phyloP scores from a whole-genome alignment of 768 basidiomycete species.

The Boletus edulis region DNA sequence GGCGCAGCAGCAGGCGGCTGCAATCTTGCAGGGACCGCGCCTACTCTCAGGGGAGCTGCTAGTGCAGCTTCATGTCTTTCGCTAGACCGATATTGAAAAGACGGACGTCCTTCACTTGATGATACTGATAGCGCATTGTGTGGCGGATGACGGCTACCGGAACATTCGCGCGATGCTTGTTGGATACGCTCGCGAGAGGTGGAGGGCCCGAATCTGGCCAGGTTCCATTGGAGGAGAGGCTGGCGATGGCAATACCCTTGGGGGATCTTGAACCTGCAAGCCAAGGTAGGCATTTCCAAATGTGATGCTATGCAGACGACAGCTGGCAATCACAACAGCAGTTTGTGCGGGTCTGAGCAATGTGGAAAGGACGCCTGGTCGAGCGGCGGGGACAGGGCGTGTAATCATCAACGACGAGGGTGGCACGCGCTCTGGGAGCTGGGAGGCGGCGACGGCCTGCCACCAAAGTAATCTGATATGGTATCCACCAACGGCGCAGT shows the following conservation, averaged over 20 bases:
- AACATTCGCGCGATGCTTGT: constrained; percentile 43
- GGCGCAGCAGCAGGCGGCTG: constrained; percentile 29
- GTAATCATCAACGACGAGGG: too few species aligned
- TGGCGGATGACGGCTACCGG: constrained; percentile 48
- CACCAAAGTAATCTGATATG: too few species aligned
- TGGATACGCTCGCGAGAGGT: constrained; percentile 37
- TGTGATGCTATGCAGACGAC: too few species aligned
- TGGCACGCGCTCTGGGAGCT: too few species aligned
- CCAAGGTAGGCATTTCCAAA: too few species aligned
- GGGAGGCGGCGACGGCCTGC: too few species aligned
- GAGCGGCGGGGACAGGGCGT: too few species aligned
- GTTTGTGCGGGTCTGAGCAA: too few species aligned
- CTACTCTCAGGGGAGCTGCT: constrained; percentile 44
- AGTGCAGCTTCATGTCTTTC: constrained; percentile 42
- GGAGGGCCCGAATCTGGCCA: not conserved
- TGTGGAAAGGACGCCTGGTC: too few species aligned
- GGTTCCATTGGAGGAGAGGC: constrained; percentile 35
- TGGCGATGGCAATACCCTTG: constrained; percentile 40
- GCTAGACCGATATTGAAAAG: constrained; percentile 31
- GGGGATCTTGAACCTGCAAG: constrained; percentile 39
- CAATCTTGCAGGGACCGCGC: constrained; percentile 34
- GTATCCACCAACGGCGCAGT: too few species aligned
- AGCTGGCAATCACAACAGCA: too few species aligned
- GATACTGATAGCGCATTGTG: constrained; percentile 44
- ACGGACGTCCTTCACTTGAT: constrained; percentile 40